A percentile compares a stretch with the other conserved stretches of the same genome.
Conservation (phyloP, 805 yeast genomes). For the Wickerhamiella sergipiensis region DNA sequence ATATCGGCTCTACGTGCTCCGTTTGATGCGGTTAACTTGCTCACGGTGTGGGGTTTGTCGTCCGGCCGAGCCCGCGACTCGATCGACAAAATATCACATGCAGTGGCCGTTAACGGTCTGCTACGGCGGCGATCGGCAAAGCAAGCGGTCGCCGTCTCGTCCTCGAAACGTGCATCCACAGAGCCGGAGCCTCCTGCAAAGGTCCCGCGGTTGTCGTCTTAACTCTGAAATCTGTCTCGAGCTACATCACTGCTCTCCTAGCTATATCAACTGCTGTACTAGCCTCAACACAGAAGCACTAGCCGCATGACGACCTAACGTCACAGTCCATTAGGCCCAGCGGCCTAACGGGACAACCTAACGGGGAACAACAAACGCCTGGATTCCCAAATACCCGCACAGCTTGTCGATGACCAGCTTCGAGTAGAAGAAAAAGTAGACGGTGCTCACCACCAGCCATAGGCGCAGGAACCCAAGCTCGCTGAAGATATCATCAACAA, state of each 20-base stretch:
- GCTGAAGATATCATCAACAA: conserved; percentile 5
- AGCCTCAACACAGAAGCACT: too few species aligned
- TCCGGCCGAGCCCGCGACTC: conserved; percentile 45
- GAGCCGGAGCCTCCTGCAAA: neutral
- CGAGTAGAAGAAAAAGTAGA: conserved; percentile 51
- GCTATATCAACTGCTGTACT: too few species aligned
- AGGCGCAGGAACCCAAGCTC: conserved; percentile 34
- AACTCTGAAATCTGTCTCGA: too few species aligned
- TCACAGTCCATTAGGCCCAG: too few species aligned
- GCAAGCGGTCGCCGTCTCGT: conserved; percentile 35
- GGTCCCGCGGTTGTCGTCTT: neutral
- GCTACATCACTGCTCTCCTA: too few species aligned
- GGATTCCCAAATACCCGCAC: conserved; percentile 70
- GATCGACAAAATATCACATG: conserved; percentile 44
- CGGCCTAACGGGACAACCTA: too few species aligned
- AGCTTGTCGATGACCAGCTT: conserved; percentile 64
- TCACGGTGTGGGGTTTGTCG: conserved; percentile 59
- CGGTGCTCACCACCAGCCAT: conserved; percentile 57
- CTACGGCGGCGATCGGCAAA: conserved; percentile 62
- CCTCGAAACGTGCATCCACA: neutral
- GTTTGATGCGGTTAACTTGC: conserved; percentile 52
- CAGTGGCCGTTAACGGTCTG: conserved; percentile 59
- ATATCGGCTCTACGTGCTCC: conserved; percentile 41
- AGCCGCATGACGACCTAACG: too few species aligned
- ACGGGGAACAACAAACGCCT: conserved; percentile 50